These are phyloP conservation scores for Laetiporus sulphureus DNA, from an alignment of 1,284 basidiomycete genomes.

Conservation along the genomic window DNA sequence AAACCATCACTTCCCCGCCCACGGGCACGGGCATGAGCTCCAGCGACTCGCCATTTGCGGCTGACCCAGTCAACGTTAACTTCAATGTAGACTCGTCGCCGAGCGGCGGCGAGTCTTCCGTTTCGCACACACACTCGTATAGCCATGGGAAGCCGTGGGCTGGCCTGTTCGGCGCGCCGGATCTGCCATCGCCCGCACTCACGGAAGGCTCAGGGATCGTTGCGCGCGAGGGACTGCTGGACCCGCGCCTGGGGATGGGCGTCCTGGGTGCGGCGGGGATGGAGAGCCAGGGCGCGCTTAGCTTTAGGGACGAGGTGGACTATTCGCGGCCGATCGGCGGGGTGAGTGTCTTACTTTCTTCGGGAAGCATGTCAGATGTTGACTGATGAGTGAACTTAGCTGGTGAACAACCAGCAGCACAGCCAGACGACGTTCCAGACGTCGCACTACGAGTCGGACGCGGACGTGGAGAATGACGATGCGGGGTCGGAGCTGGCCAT, in stretches of 20 bases:
- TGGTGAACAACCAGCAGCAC: conserved; percentile 31
- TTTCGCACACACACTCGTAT: too few species aligned
- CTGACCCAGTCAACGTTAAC: not conserved
- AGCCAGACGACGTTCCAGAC: conserved; percentile 35
- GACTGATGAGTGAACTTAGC: conserved; percentile 17
- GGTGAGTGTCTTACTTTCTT: conserved; percentile 21
- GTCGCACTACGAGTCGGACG: too few species aligned
- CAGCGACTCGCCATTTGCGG: conserved; percentile 3
- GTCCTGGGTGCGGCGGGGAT: conserved; percentile 22
- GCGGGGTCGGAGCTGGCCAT: too few species aligned
- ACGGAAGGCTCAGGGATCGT: conserved; percentile 27
- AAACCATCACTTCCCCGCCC: not conserved
- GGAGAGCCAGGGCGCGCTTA: conserved; percentile 28
- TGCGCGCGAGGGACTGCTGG: conserved; percentile 32
- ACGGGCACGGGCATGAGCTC: not conserved
- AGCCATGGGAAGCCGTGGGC: conserved; percentile 16
- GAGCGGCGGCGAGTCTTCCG: too few species aligned
- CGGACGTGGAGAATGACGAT: too few species aligned
- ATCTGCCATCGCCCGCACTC: conserved; percentile 28
- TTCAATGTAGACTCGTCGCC: not conserved
- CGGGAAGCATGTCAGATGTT: not conserved
- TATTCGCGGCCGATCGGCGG: conserved; percentile 38
- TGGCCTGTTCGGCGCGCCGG: conserved; percentile 10
- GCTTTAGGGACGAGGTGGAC: conserved; percentile 36
- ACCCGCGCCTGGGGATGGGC: conserved; percentile 26